Conservation (phyloP, 345 rosid species). For the Lumnitzera racemosa region DNA sequence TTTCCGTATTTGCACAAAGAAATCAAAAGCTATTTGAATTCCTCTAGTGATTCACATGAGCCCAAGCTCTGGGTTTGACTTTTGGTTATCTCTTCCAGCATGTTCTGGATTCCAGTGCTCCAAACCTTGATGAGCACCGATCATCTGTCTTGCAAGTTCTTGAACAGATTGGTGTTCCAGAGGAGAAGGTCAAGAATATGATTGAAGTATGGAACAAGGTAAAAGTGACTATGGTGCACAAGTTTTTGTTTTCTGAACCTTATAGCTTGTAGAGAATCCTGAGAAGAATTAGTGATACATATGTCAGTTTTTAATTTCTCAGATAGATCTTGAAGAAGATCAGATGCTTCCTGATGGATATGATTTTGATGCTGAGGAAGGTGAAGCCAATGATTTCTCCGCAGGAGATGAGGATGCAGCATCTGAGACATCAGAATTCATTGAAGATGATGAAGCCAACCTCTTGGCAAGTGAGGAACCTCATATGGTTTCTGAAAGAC, state of each 20-base stretch:
- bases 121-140: conserved; percentile 86
- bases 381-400: conserved; percentile 16
- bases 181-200: conserved; percentile 75
- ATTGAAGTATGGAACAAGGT: conserved; percentile 98
- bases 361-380: conserved; percentile 22
- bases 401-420: conserved; percentile 15
- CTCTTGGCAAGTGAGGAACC: conserved; percentile 10
- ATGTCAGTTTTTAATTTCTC: background rate
- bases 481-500: conserved; percentile 11
- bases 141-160: conserved; percentile 77
- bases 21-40: too few relatives aligned
- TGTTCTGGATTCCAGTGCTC: conserved; percentile 84
- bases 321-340: conserved; percentile 67
- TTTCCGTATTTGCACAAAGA: too few relatives aligned
- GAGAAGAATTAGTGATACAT: too few relatives aligned
- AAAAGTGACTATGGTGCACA: background rate
- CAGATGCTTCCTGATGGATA: conserved; percentile 22
- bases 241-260: conserved; percentile 4
- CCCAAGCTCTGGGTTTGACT: too few relatives aligned
- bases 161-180: conserved; percentile 83
- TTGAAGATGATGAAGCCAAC: conserved; percentile 10
- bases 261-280: conserved; percentile 2
- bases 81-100: conserved; percentile 36
- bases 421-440: background rate
- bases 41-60: too few relatives aligned